These are phyloP conservation scores for Desmodesmus armatus DNA, from an alignment of 139 green algal species.

Conservation along the genomic window DNA sequence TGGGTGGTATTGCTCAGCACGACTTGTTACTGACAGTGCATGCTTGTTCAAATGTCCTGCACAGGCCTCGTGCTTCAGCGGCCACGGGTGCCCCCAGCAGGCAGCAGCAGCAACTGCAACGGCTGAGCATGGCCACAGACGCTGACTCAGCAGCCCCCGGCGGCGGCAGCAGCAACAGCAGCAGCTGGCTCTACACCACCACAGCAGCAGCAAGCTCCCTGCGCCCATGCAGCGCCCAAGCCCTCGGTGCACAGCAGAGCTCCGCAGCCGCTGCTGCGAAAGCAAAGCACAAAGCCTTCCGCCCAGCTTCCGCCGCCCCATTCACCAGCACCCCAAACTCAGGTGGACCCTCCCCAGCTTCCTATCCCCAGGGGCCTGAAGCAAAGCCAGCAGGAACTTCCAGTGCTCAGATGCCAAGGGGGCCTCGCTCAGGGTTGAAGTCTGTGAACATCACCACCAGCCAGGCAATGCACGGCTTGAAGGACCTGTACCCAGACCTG, in stretches of 20 bases:
- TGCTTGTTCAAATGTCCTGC: too few relatives aligned
- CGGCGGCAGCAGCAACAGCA: background rate
- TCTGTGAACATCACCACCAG: constrained; percentile 24
- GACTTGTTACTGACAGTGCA: too few relatives aligned
- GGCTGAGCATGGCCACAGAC: background rate
- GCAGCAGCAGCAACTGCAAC: constrained; percentile 10
- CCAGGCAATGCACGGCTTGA: constrained; percentile 27
- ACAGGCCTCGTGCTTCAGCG: background rate
- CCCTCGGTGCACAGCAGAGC: too few relatives aligned
- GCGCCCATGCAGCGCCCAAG: background rate
- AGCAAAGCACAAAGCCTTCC: background rate
- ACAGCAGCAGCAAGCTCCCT: constrained; percentile 6
- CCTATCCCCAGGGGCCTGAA: too few relatives aligned
- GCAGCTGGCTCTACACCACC: background rate
- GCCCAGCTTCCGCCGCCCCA: background rate
- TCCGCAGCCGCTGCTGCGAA: too few relatives aligned
- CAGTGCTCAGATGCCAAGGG: too few relatives aligned
- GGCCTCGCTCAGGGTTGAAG: too few relatives aligned
- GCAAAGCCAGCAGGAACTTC: too few relatives aligned
- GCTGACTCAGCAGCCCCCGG: background rate
- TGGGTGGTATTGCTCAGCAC: too few relatives aligned
- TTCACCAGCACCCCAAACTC: background rate
- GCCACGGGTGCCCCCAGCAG: background rate
- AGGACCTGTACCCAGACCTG: constrained; percentile 41
- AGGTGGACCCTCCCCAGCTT: too few relatives aligned